Base-by-base conservation (phyloP, 2,329 filamentous ascomycete species). In the Apiospora kogelbergensis region DNA sequence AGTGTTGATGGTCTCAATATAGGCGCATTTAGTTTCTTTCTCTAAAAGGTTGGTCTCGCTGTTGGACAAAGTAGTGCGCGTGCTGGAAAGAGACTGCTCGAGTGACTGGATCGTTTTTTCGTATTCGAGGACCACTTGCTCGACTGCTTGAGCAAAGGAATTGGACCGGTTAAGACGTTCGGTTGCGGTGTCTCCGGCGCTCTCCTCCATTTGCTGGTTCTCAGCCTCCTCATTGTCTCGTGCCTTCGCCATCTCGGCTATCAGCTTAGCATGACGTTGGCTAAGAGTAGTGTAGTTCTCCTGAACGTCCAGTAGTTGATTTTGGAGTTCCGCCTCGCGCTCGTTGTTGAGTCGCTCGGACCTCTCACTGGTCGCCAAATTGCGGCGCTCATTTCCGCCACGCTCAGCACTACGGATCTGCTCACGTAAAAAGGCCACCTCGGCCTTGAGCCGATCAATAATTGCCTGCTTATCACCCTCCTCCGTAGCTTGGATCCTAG, bases 71-170 rank as follows among this genome's bases (percentile, higher is more conserved):
- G 93, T 94, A 42, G 92, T 87, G 69, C 96, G 89, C 1, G 96
- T 98, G 76, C 90, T 96, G 0, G 95, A 95, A 17, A 99, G 88
- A 1, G 95, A 98, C 66, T 94, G 90, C 80, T 99, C 96, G 20
- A 99, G 87, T 67, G 89, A 92, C 79, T 98, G 95, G 65, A 99
- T 99, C 0, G 97, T 99, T 85, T 97, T 98, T 80, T 99, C 97
- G 78, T 99, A 99, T 81, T 99, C 96, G 65, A 98, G 84, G 3
- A 99, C 94, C 26, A 99, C 94, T 77, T 97, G 93, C 76, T 99
- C 96, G 24, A 99, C 95, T 37, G 95, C 95, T 78, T 97, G 92
- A 1, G 95, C 95, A 78, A 99, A 98, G 0, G 93, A 97, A 78
- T 97, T 97, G 22, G 97, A 99, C 48, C 96, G 91, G 78, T 98